Evolutionary conservation across 2,329 filamentous ascomycete genomes (phyloP), one percentile per base, ranked within the genome.

Genomic region (Aschersonia sp.): DNA sequence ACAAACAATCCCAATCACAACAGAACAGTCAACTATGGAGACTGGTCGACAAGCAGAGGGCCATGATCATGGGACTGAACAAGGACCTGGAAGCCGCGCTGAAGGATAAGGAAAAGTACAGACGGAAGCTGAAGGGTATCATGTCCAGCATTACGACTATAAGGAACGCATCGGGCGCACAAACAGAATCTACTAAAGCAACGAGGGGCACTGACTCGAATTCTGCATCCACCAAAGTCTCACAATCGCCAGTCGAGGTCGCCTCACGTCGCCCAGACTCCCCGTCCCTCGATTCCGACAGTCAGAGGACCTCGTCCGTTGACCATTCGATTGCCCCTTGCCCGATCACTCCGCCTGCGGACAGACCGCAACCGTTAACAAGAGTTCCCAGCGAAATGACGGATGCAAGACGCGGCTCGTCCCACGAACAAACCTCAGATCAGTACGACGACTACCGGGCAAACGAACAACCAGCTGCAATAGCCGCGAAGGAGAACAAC

Each of bases 1-100:
- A 98, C 61, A 97, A 96, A 64, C 81, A 91, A 53, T 85, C 87
- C 45, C 85, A 89, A 48, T 79, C 86, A 4, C 84, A 87, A 55
- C 92, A 97, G 60, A 97, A 97, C 61, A 74, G 82, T 20, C 91
- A 98, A 62, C 69, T 98, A 58, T 98, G 92, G 92, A 83, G 89
- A 46, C 69, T 98, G 44, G 89, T 98, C 45, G 91, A 97, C 63
- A 97, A 98, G 69, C 92, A 98, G 65, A 77, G 91, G 52, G 81
- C 88, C 12, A 89, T 98, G 81, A 89, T 98, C 48, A 66, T 95
- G 28, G 91, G 89, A 5, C 73, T 98, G 52, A 96, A 97, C 60
- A 94, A 92, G 63, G 92, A 98, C 61, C 71, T 98, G 9, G 91
- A 97, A 64, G 80, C 86, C 47, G 82, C 89, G 1, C 65, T 95